Percentiles rank a stretch among this genome's conserved stretches.
Evolutionary conservation across 2,329 filamentous ascomycete species (phyloP).

Genomic region (Fusarium sp.): DNA sequence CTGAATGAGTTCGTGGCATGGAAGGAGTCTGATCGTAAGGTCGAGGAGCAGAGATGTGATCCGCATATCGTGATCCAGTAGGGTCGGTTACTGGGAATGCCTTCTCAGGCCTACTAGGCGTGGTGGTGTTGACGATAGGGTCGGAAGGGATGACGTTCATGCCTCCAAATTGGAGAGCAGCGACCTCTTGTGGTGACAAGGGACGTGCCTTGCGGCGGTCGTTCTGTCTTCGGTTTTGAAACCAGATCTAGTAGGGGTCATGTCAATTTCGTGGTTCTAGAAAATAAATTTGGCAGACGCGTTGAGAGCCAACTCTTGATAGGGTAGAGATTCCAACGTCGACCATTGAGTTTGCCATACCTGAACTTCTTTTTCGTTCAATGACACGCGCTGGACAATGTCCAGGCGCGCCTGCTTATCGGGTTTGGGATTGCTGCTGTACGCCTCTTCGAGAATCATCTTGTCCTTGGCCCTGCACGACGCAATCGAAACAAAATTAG

Average conservation of each 20-base stretch:
- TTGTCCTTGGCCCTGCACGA: slow-evolving; percentile 82
- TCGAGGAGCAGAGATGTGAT: slow-evolving; percentile 42
- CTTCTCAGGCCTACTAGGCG: slow-evolving; percentile 45
- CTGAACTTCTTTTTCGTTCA: slow-evolving; percentile 97
- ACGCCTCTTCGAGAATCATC: slow-evolving; percentile 86
- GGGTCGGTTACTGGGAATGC: slow-evolving; percentile 46
- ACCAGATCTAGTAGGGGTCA: slow-evolving; percentile 81
- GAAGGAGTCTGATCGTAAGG: slow-evolving; percentile 43
- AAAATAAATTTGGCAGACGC: slow-evolving; percentile 26
- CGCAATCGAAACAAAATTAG: slow-evolving; percentile 40
- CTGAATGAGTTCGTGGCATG: slow-evolving; percentile 42
- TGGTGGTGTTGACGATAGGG: slow-evolving; percentile 47
- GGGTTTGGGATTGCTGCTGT: slow-evolving; percentile 86
- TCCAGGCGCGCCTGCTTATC: slow-evolving; percentile 88
- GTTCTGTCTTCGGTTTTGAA: slow-evolving; percentile 94
- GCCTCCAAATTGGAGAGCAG: slow-evolving; percentile 66
- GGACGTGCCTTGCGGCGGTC: slow-evolving; percentile 89
- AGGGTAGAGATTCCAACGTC: background rate
- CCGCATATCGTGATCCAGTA: slow-evolving; percentile 39
- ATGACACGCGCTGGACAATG: slow-evolving; percentile 84
- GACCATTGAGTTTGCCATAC: slow-evolving; percentile 62
- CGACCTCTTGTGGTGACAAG: slow-evolving; percentile 80
- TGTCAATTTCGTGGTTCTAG: slow-evolving; percentile 31
- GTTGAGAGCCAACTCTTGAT: slow-evolving; percentile 2
- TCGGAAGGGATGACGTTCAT: slow-evolving; percentile 64